Percentiles rank a stretch among this genome's conserved stretches.
Evolutionary conservation across 352 stramenopile species (phyloP).

Genomic region (Globisporangium paroecandrum): DNA sequence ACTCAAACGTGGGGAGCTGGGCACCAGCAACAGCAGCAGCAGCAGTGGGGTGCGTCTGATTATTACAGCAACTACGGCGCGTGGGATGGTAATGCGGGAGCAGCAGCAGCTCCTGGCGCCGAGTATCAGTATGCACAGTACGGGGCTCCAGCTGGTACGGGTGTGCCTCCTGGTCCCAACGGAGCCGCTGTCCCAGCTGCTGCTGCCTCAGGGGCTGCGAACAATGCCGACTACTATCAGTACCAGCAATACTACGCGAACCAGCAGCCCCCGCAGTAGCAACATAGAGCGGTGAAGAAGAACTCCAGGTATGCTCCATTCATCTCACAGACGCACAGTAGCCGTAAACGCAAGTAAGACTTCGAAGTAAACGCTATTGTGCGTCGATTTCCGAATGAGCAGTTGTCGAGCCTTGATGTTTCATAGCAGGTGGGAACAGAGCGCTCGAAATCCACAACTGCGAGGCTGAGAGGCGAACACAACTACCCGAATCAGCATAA

Average conservation of each 20-base stretch:
- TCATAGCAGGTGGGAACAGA: too few species aligned
- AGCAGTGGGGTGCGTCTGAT: conserved; percentile 30
- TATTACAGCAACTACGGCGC: conserved; percentile 41
- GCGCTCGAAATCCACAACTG: too few species aligned
- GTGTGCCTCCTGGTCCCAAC: neutral
- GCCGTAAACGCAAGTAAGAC: neutral
- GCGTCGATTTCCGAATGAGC: neutral
- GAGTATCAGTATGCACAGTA: conserved; percentile 32
- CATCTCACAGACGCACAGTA: neutral
- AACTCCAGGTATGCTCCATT: neutral
- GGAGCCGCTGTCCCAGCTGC: neutral
- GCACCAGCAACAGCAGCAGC: conserved; percentile 25
- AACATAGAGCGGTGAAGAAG: neutral
- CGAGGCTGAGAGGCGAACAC: too few species aligned
- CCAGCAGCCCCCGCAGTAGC: conserved; percentile 17
- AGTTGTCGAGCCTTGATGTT: neutral
- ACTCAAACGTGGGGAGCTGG: conserved; percentile 19
- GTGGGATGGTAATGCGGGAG: conserved; percentile 29
- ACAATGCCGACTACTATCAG: conserved; percentile 33
- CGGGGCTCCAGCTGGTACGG: conserved; percentile 16
- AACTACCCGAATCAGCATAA: too few species aligned
- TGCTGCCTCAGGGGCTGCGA: neutral
- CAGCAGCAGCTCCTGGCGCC: conserved; percentile 16
- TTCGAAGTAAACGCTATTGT: neutral
- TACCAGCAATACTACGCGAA: conserved; percentile 35